These are phyloP conservation scores for Aspergillus pseudoterreus DNA, from an alignment of 2,329 filamentous ascomycete species.

Conservation along the genomic window DNA sequence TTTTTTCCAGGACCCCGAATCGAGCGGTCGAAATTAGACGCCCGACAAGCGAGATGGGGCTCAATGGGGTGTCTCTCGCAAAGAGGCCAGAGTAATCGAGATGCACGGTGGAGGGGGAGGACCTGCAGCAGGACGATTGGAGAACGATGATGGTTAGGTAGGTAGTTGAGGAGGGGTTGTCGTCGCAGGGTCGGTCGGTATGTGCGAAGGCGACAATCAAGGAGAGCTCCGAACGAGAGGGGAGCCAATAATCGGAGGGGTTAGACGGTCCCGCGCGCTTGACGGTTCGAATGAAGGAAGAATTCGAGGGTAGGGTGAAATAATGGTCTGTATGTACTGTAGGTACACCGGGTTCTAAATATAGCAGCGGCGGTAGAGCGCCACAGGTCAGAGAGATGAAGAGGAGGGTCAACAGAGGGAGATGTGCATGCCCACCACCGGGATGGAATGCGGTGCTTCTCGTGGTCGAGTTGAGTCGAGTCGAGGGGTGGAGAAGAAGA, in stretches of 20 bases:
- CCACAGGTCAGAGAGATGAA: not conserved
- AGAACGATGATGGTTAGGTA: not conserved
- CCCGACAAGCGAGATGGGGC: slow-evolving; percentile 8
- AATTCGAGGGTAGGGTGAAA: slow-evolving; percentile 8
- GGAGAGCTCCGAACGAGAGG: slow-evolving; percentile 10
- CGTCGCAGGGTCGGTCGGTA: slow-evolving; percentile 3
- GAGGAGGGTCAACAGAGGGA: slow-evolving; percentile 11
- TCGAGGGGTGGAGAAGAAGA: not conserved
- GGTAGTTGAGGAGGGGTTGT: slow-evolving; percentile 11
- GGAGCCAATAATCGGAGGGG: slow-evolving; percentile 14
- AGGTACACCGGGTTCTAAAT: slow-evolving; percentile 28
- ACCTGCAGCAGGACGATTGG: not conserved
- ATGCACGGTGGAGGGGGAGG: not conserved
- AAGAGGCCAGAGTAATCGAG: slow-evolving; percentile 4
- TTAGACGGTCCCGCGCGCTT: slow-evolving; percentile 16
- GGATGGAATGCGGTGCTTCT: slow-evolving; percentile 4
- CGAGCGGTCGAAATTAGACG: slow-evolving; percentile 7
- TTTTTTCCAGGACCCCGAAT: slow-evolving; percentile 5
- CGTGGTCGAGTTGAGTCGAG: not conserved
- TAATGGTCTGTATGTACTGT: slow-evolving; percentile 4
- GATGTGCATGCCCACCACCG: slow-evolving; percentile 11
- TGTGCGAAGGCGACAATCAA: slow-evolving; percentile 4
- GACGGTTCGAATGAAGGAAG: slow-evolving; percentile 9
- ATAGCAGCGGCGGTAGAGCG: slow-evolving; percentile 26
- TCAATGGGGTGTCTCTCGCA: slow-evolving; percentile 5